Conservation (phyloP, 1,284 basidiomycete species). For the Microbotryum lychnidis-dioicae region DNA sequence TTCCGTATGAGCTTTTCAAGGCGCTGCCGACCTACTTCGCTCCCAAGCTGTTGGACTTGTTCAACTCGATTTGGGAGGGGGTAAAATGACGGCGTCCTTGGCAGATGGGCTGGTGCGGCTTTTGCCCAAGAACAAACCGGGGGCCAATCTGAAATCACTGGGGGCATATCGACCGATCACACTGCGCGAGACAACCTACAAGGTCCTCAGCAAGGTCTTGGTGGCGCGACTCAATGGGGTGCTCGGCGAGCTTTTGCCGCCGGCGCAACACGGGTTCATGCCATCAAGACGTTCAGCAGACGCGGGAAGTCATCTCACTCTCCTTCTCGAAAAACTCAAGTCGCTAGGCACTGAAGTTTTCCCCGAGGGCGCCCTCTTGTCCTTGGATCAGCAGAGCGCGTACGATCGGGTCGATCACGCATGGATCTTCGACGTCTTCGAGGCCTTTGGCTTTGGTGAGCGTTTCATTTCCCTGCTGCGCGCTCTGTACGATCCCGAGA, state of each 20-base stretch:
- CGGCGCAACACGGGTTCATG: neutral
- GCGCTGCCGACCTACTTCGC: too few species aligned
- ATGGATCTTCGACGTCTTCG: constrained; percentile 1
- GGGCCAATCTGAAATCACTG: too few species aligned
- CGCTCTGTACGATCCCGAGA: neutral
- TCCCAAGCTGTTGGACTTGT: too few species aligned
- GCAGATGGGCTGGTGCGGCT: too few species aligned
- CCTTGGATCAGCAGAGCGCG: neutral
- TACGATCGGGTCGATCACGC: constrained; percentile 6
- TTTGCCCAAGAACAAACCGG: too few species aligned
- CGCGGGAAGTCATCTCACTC: neutral
- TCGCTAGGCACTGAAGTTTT: neutral
- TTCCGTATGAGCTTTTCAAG: too few species aligned
- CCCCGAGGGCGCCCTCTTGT: neutral
- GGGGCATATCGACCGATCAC: neutral
- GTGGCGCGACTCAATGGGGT: neutral
- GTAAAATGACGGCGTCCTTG: too few species aligned
- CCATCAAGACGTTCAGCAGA: neutral
- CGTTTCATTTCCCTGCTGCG: neutral
- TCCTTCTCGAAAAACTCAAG: neutral
- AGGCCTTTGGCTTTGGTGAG: neutral
- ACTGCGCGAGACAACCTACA: constrained; percentile 2
- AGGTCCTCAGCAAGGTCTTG: neutral
- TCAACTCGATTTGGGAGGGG: too few species aligned
- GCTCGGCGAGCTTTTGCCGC: neutral